Base-by-base conservation (phyloP, 305 asterid species). In the Lippia alba region DNA sequence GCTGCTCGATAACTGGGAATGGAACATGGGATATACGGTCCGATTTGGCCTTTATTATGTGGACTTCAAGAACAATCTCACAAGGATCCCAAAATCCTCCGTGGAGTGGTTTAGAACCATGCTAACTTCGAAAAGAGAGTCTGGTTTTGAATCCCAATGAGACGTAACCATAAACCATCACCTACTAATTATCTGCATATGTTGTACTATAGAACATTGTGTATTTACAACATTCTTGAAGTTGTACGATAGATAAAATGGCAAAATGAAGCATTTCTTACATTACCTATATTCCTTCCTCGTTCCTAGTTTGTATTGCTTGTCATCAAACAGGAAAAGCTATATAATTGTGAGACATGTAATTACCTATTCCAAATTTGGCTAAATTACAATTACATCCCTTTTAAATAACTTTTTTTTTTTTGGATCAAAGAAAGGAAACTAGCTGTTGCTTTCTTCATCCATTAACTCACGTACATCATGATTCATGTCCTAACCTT, bases 1-100 rank as follows among this genome's bases (percentile, higher is more conserved):
- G 2, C 76, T 92, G 82, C 88, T 92, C 1, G 98, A 90, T 74
- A 90, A 92, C 74, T 92, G 98, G 97, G 98, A 92, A 80, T 92
- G 98, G 98, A 90, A 90, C 85, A 74, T 85, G 86, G 97, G 97
- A 8, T 92, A 87, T 64, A 90, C 94, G 0, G 91, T 86, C 12
- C 76, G 96, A 17, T 92, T 92, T 54, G 98, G 98, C 5, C 75
- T 92, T 17, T 92, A 90, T 65, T 86, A 85, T 62, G 94, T 92
- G 46, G 96, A 92, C 78, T 92, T 84, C 86, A 85, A 80, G 69
- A 90, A 88, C 56, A 87, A 90, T 71, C 96, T 88, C 30, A 92
- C 94, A 4, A 90, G 98, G 69, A 86, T 83, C 64, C 92, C 96
- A 0, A 92, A 92, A 63, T 82, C 92, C 48, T 92, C 97, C 40